Evolutionary conservation across 148 eudicot species (phyloP).

Genomic region (Rhododendron griersonianum): DNA sequence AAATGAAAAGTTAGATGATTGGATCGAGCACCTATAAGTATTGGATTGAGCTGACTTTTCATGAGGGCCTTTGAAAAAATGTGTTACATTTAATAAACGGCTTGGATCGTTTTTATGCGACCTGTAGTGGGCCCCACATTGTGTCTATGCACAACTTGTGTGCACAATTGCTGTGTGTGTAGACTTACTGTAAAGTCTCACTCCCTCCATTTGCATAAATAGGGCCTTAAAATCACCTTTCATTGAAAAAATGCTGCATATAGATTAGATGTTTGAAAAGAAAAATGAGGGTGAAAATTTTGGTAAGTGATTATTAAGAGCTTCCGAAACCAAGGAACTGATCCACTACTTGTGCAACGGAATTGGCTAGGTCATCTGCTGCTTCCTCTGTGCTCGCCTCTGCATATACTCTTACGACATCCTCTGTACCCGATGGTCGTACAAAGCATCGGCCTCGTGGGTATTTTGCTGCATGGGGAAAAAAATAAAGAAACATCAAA

Average conservation of each 20-base stretch:
- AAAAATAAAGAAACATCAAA: background rate
- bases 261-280: background rate
- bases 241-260: background rate
- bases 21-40: too few species aligned
- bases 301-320: conserved; percentile 3
- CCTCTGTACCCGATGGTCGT: conserved; percentile 94
- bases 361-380: conserved; percentile 58
- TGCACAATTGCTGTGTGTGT: too few species aligned
- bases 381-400: conserved; percentile 84
- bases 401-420: conserved; percentile 81
- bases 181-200: too few species aligned
- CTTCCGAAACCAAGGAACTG: conserved; percentile 52
- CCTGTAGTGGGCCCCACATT: too few species aligned
- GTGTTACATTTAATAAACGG: too few species aligned
- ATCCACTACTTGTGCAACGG: conserved; percentile 62
- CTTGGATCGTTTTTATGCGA: too few species aligned
- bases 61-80: too few species aligned
- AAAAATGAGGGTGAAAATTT: background rate
- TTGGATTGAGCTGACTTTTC: too few species aligned
- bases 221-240: background rate
- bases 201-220: background rate
- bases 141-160: too few species aligned
- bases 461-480: conserved; percentile 50
- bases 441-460: conserved; percentile 69
- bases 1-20: too few species aligned